Conservation (phyloP, 768 basidiomycete genomes). For the Xanthoconium stramineum region DNA sequence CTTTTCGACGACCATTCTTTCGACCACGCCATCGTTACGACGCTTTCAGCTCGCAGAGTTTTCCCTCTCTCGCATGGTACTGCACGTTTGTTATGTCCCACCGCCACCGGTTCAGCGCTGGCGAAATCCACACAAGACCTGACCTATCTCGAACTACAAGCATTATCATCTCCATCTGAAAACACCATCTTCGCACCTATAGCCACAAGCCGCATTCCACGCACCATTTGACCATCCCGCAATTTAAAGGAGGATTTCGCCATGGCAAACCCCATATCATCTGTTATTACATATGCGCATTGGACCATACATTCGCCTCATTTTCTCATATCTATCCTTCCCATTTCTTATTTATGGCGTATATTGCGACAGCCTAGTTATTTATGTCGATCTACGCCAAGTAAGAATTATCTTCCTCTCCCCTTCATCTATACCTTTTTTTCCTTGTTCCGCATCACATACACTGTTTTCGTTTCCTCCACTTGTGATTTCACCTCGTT, state of each 20-base stretch:
- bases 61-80: constrained; percentile 10
- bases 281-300: constrained; percentile 29
- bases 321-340: constrained; percentile 16
- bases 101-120: constrained; percentile 12
- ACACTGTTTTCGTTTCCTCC: neutral
- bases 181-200: constrained; percentile 19
- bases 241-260: constrained; percentile 12
- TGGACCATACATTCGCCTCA: constrained; percentile 29
- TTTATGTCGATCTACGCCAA: constrained; percentile 32
- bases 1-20: constrained; percentile 1
- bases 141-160: constrained; percentile 9
- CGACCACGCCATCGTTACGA: constrained; percentile 12
- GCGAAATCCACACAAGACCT: constrained; percentile 9
- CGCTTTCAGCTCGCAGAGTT: constrained; percentile 10
- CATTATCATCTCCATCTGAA: constrained; percentile 21
- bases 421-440: neutral
- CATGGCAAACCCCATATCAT: constrained; percentile 14
- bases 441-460: constrained; percentile 1
- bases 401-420: neutral
- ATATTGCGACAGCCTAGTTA: constrained; percentile 25
- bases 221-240: constrained; percentile 29
- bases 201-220: constrained; percentile 26
- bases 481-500: neutral
- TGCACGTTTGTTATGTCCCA: constrained; percentile 15
- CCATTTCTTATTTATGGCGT: constrained; percentile 29